A percentile compares a stretch with the other conserved stretches of the same genome.
Conservation (phyloP, 176 grass and related monocot species). For the Rhynchospora pubera region DNA sequence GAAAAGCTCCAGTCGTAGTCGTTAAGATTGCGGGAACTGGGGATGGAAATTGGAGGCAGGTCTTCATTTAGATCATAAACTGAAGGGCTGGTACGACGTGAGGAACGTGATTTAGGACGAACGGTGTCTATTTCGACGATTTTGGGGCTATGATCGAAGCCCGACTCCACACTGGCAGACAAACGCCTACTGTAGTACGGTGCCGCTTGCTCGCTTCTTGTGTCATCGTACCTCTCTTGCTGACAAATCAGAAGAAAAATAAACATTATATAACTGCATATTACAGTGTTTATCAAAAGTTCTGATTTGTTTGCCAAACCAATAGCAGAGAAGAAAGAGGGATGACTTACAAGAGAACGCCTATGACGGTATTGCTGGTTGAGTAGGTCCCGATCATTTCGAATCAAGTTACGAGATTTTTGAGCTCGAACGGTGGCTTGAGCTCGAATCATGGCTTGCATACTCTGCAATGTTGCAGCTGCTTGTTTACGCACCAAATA, state of each 20-base stretch:
- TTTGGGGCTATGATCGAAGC: constrained; percentile 76
- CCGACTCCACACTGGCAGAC: constrained; percentile 70
- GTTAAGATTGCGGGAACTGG: constrained; percentile 35
- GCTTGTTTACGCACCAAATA: constrained; percentile 84
- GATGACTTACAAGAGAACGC: constrained; percentile 50
- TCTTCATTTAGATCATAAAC: constrained; percentile 21
- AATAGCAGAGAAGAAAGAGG: background rate
- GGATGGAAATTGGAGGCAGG: constrained; percentile 43
- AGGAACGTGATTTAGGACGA: constrained; percentile 55
- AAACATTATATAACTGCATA: background rate
- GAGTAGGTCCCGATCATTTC: constrained; percentile 29
- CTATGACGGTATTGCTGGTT: constrained; percentile 39
- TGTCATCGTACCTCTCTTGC: constrained; percentile 85
- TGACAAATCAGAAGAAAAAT: constrained; percentile 14
- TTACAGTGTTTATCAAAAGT: background rate
- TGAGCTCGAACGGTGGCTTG: constrained; percentile 68
- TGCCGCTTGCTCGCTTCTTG: constrained; percentile 52
- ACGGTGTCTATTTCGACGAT: constrained; percentile 90
- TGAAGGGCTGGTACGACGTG: constrained; percentile 51
- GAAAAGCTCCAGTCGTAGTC: constrained; percentile 46
- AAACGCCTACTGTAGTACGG: constrained; percentile 58
- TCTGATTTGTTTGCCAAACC: background rate
- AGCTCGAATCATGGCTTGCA: constrained; percentile 83
- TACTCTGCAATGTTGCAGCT: constrained; percentile 67
- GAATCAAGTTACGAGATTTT: constrained; percentile 24